Evolutionary conservation across 2,329 filamentous ascomycete genomes (phyloP).

Genomic region (Stemphylium lycopersici): DNA sequence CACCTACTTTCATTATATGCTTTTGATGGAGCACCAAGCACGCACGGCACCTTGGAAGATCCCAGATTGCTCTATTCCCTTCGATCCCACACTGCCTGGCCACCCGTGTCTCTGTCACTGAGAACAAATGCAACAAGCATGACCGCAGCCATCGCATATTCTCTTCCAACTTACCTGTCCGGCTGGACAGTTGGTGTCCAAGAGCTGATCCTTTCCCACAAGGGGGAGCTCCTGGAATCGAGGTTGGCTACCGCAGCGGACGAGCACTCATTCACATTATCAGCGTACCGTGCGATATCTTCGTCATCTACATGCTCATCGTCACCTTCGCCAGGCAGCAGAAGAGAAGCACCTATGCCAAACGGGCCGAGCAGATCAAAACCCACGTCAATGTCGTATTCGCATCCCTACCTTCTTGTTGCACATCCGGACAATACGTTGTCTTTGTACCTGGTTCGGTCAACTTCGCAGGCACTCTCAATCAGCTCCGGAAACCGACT

Average conservation of each 20-base stretch:
- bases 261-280: constrained; percentile 53
- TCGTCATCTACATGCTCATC: constrained; percentile 36
- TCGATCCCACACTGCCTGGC: constrained; percentile 77
- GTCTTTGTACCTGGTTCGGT: constrained; percentile 80
- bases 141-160: constrained; percentile 86
- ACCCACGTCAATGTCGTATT: constrained; percentile 60
- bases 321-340: constrained; percentile 33
- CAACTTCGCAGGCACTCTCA: constrained; percentile 67
- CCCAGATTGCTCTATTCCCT: constrained; percentile 76
- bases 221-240: constrained; percentile 57
- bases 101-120: constrained; percentile 82
- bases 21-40: constrained; percentile 50
- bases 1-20: constrained; percentile 79
- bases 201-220: constrained; percentile 72
- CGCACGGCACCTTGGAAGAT: constrained; percentile 32
- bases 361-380: constrained; percentile 40
- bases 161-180: constrained; percentile 73
- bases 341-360: constrained; percentile 27
- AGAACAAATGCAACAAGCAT: constrained; percentile 68
- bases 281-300: constrained; percentile 35
- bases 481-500: constrained; percentile 77
- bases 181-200: constrained; percentile 95
- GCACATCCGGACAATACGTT: constrained; percentile 88
- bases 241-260: constrained; percentile 59
- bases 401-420: constrained; percentile 83